Percentiles rank a stretch among this genome's conserved stretches.
phyloP scores from a whole-genome alignment of 306 rosid species.

The Rosa rugosa region DNA sequence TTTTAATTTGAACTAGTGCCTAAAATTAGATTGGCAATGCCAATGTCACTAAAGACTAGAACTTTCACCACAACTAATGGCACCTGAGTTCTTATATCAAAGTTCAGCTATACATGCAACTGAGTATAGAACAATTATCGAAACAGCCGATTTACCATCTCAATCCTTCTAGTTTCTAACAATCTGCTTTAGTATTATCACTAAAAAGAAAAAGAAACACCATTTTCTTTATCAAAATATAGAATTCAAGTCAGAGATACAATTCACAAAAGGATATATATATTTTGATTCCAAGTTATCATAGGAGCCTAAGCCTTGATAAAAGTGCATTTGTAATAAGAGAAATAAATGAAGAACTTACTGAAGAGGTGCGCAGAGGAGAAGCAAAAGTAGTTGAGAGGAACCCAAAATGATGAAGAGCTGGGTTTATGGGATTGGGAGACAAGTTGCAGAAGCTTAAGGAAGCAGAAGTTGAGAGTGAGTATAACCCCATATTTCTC shows the following conservation, averaged over 20 bases:
- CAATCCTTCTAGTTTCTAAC: not conserved
- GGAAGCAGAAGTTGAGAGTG: not conserved
- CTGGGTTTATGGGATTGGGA: not conserved
- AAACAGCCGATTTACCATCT: not conserved
- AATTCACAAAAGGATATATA: not conserved
- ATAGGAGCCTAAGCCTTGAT: not conserved
- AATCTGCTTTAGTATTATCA: not conserved
- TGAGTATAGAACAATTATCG: not conserved
- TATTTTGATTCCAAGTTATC: not conserved
- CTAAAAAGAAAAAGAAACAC: not conserved
- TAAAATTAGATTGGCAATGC: not conserved
- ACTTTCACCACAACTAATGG: not conserved
- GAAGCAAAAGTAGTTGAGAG: not conserved
- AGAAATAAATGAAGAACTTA: conserved; percentile 13
- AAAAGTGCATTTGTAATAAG: not conserved
- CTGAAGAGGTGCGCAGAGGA: conserved; percentile 17
- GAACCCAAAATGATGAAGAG: not conserved
- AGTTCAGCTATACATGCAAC: not conserved
- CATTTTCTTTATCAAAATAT: not conserved
- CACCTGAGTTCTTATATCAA: not conserved
- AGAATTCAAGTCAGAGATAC: not conserved
- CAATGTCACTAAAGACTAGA: not conserved
- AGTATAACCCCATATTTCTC: not conserved
- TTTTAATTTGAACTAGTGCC: not conserved
- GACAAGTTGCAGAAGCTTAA: not conserved